phyloP scores from a whole-genome alignment of 2,329 filamentous ascomycete genomes.

The Alternaria sp. region DNA sequence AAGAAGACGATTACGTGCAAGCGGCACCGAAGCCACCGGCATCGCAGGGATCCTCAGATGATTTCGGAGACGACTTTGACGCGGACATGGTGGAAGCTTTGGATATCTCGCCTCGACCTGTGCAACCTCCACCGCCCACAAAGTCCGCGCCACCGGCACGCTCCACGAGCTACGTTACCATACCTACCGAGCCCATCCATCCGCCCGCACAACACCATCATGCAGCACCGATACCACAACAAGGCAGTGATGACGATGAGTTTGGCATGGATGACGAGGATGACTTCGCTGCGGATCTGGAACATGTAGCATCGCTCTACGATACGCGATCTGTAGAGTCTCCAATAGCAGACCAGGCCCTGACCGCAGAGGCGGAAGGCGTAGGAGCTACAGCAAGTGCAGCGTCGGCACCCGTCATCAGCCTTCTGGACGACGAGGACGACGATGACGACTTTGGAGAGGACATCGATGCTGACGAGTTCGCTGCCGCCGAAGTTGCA shows the following conservation, averaged over 20 bases:
- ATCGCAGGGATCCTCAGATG: constrained; percentile 39
- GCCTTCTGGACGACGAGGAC: constrained; percentile 49
- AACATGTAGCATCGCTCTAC: constrained; percentile 63
- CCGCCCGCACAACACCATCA: neutral
- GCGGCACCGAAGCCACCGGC: neutral
- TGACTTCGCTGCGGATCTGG: constrained; percentile 63
- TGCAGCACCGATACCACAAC: neutral
- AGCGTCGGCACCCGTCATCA: constrained; percentile 26
- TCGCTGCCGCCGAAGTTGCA: constrained; percentile 70
- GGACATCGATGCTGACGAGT: constrained; percentile 74
- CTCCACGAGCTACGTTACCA: constrained; percentile 5
- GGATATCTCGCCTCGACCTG: constrained; percentile 23
- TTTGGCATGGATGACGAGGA: constrained; percentile 56
- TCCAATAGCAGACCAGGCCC: constrained; percentile 5
- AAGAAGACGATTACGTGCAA: constrained; percentile 4
- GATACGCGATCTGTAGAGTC: constrained; percentile 51
- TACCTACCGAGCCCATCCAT: constrained; percentile 16
- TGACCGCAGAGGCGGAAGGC: neutral
- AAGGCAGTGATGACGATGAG: constrained; percentile 50
- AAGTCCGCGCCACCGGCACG: constrained; percentile 4
- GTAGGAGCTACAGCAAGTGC: constrained; percentile 3
- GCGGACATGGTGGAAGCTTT: constrained; percentile 43
- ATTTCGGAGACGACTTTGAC: constrained; percentile 47
- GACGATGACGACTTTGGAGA: constrained; percentile 68
- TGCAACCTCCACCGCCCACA: neutral